A percentile compares a stretch with the other conserved stretches of the same genome.
Evolutionary conservation across 2,329 filamentous ascomycete species (phyloP).

Genomic region (Fusarium dlaminii): DNA sequence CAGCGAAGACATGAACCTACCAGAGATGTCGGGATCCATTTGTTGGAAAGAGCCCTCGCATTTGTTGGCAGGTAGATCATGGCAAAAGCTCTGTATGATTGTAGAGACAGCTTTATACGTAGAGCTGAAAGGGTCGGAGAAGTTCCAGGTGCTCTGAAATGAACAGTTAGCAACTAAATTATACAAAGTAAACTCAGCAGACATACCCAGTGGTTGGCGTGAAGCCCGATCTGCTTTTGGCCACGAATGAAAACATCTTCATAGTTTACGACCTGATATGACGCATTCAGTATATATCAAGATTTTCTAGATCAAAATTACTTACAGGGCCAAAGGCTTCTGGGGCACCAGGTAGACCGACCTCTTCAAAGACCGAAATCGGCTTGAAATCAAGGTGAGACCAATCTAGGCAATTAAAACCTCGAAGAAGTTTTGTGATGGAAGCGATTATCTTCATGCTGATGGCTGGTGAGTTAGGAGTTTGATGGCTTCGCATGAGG

Average conservation of each 20-base stretch:
- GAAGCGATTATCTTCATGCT: background rate
- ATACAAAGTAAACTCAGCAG: background rate
- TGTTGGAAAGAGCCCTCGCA: background rate
- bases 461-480: fast-evolving
- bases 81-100: background rate
- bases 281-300: background rate
- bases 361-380: background rate
- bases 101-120: background rate
- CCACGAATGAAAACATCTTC: background rate
- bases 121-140: background rate
- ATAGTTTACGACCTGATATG: background rate
- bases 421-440: background rate
- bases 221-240: background rate
- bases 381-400: background rate
- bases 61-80: fast-evolving
- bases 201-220: background rate
- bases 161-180: background rate
- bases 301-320: background rate
- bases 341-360: background rate
- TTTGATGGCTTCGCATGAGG: background rate
- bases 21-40: background rate
- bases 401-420: background rate
- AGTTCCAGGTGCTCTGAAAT: background rate
- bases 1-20: background rate
- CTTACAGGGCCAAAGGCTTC: background rate